Percentiles rank a stretch among this genome's conserved stretches.
Evolutionary conservation across 2,329 filamentous ascomycete genomes (phyloP).

Genomic region (Penicillium corylophilum): DNA sequence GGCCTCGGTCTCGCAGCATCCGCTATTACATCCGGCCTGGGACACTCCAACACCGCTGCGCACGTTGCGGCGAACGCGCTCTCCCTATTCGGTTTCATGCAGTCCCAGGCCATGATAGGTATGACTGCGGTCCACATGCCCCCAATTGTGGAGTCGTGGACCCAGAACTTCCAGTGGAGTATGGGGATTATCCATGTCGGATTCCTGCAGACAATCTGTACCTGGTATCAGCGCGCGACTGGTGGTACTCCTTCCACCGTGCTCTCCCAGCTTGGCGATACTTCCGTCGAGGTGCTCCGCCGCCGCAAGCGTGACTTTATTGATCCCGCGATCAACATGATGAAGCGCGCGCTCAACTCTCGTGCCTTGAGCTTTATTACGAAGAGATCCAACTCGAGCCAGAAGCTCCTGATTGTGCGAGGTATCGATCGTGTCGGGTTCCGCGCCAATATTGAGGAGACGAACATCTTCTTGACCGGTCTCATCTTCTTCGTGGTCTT

Average conservation of each 20-base stretch:
- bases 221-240: constrained; percentile 94
- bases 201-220: constrained; percentile 87
- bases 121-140: constrained; percentile 78
- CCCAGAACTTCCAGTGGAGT: constrained; percentile 96
- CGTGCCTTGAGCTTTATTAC: constrained; percentile 45
- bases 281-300: constrained; percentile 82
- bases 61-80: constrained; percentile 92
- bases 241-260: constrained; percentile 80
- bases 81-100: constrained; percentile 93
- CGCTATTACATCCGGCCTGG: constrained; percentile 82
- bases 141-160: constrained; percentile 88
- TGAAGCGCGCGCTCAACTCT: constrained; percentile 35
- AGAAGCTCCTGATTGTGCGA: constrained; percentile 57
- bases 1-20: constrained; percentile 80
- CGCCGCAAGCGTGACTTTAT: constrained; percentile 48
- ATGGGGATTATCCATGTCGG: constrained; percentile 88
- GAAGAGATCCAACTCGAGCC: constrained; percentile 52
- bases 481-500: constrained; percentile 87
- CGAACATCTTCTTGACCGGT: constrained; percentile 91
- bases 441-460: constrained; percentile 77
- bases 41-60: constrained; percentile 89
- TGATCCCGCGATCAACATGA: constrained; percentile 32
- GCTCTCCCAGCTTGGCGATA: constrained; percentile 69
- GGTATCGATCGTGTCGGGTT: constrained; percentile 91
- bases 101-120: constrained; percentile 87